Evolutionary conservation across 768 basidiomycete genomes (phyloP), one percentile per base, ranked within the genome.

Genomic region (Lyophyllum atratum): DNA sequence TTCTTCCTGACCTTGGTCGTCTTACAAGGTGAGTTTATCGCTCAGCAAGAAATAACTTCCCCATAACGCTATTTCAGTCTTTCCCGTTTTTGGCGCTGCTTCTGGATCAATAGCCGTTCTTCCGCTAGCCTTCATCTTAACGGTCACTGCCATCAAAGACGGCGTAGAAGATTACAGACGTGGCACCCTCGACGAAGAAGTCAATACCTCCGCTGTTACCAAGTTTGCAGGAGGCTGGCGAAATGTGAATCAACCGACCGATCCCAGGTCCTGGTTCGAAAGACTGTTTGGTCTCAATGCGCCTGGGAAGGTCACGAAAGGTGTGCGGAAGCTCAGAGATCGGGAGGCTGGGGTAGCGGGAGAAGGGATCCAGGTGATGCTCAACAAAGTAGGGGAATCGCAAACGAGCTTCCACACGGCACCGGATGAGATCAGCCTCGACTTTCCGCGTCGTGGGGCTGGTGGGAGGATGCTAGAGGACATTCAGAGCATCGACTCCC

Each of bases 141-240:
- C 77, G 26, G 89, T 96, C 49, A 98, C 96, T 15, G 95, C 90
- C 3, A 83, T 97, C 77, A 99, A 98, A 73, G 96, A 99, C 69
- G 96, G 89, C 7, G 77, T 98, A 31, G 96, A 98, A 74, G 96
- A 99, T 73, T 95, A 93, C 69, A 86, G 95, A n/a, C 87, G 96
- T 49, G 90, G 89, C 10, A 64, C 73, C 9, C 80, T 95, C 39
- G 96, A 99, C 69, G 90, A 97, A 59, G 87, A 94, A 66, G 95
- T 98, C 62, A 99, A 99, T 76, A 97, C 87, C 52, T 94, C 92
- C 0, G 92, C 95, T 3, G 87, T 90, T 12, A 98, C 95, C 1
- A 92, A 92, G 61, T 83, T 99, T 11, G 87, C 86, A 6, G 84
- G 90, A 42, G 74, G 75, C 37, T 97, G 93, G 93, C 80, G 80